These are phyloP conservation scores for Acorus gramineus DNA, from an alignment of 106 monocot species.

Conservation along the genomic window DNA sequence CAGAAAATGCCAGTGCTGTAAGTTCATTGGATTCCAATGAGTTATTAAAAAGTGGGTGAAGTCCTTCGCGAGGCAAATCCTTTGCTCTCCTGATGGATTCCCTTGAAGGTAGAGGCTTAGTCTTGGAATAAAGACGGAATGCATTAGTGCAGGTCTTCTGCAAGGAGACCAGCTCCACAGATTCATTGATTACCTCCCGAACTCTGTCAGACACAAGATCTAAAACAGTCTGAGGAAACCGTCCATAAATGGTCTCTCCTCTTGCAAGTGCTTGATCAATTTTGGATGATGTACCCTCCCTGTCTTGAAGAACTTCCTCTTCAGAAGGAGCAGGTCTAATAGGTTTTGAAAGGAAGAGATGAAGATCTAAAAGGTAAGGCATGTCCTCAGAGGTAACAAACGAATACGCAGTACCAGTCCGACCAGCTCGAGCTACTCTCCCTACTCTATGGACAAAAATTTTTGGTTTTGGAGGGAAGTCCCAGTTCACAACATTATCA, in stretches of 20 bases:
- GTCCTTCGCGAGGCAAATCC: constrained; percentile 70
- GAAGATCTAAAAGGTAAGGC: constrained; percentile 89
- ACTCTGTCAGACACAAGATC: constrained; percentile 82
- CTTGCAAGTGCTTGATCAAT: constrained; percentile 70
- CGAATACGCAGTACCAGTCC: constrained; percentile 87
- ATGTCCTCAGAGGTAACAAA: constrained; percentile 87
- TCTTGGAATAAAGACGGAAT: constrained; percentile 68
- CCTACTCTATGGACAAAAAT: constrained; percentile 96
- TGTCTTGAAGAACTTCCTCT: constrained; percentile 64
- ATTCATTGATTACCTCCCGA: constrained; percentile 46
- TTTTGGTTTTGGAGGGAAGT: constrained; percentile 94
- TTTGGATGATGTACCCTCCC: constrained; percentile 39
- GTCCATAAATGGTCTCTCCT: constrained; percentile 83
- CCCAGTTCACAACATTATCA: constrained; percentile 98
- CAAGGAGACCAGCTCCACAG: constrained; percentile 40
- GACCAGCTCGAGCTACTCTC: constrained; percentile 78
- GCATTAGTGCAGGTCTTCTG: constrained; percentile 72
- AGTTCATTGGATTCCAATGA: constrained; percentile 61
- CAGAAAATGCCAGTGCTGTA: constrained; percentile 87
- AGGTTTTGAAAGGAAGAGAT: constrained; percentile 95
- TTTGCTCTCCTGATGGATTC: constrained; percentile 80
- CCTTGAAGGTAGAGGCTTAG: constrained; percentile 73
- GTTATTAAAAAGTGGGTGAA: constrained; percentile 72
- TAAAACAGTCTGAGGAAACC: constrained; percentile 73
- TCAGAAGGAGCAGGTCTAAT: constrained; percentile 80